Base-by-base conservation (phyloP, 108 stramenopile genomes). In the Cyclotella baltica region DNA sequence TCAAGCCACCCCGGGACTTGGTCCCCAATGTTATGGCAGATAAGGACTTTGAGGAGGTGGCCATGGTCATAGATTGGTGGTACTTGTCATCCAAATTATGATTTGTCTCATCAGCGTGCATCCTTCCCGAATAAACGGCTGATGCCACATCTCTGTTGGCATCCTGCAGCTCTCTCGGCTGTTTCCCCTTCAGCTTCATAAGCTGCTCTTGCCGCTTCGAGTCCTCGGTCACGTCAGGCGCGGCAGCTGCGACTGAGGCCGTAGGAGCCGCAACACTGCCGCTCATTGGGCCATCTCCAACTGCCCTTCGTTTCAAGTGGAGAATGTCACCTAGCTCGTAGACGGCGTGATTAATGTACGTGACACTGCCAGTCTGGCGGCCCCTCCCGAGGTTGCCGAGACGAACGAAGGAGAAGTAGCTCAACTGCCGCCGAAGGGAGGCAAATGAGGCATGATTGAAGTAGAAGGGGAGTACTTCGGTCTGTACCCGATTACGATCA, bases 401-500 rank as follows among this genome's bases (percentile, higher is more conserved):
- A 1, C 94, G 89, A 35, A 88, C 85, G 73, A 95, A 95, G 46
- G 74, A 76, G 77, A 95, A 95, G 78, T 95, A 95, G 82, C 89
- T 90, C 30, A 95, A 77, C 65, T 95, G 94, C 15, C 94, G 84
- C 10, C 94, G 88, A 16, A 95, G 86, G 16, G 91, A 92, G 35
- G 94, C 94, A 76, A 95, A 95, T 57, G 87, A 89, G 46, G 87
- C 72, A 74, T 95, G 94, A 63, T 92, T 93, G 81, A 95, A 95
- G 79, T 95, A 93, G 28, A 80, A 68, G 22, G 94, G 92, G 0
- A 95, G 82, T 28, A 95, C 82, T 62, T 88, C 83, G 30, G 83
- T 50, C 78, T 95, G 90, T 3, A 95, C 84, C 43, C 79, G 83
- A 46, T 86, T 62, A 57, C 94, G 89, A 81, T 95, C 92, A 62